Evolutionary conservation across 2,329 filamentous ascomycete genomes (phyloP).

Genomic region (Kalaharituber pfeilii): DNA sequence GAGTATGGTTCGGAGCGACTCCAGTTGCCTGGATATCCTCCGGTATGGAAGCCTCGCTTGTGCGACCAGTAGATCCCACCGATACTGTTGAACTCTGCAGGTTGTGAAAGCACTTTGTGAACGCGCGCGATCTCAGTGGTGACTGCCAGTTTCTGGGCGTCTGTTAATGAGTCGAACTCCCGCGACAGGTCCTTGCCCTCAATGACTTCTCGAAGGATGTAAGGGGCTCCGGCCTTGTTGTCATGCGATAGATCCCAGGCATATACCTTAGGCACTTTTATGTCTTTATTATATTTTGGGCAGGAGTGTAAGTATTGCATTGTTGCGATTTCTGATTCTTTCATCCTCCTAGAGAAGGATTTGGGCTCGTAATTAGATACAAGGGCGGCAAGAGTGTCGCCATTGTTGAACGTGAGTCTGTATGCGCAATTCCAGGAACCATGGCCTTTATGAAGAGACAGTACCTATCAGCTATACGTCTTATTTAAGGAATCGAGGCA

Average conservation of each 20-base stretch:
- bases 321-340: constrained; percentile 18
- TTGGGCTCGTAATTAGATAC: constrained; percentile 17
- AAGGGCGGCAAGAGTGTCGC: constrained; percentile 17
- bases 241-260: constrained; percentile 16
- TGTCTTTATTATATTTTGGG: constrained; percentile 12
- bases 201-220: constrained; percentile 17
- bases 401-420: constrained; percentile 15
- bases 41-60: neutral
- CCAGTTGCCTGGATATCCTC: neutral
- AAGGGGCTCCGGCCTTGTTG: constrained; percentile 19
- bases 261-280: constrained; percentile 16
- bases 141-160: constrained; percentile 15
- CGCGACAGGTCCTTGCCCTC: constrained; percentile 17
- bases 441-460: constrained; percentile 16
- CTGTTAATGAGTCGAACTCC: constrained; percentile 14
- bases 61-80: constrained; percentile 14
- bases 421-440: constrained; percentile 19
- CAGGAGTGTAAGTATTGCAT: constrained; percentile 18
- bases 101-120: constrained; percentile 18
- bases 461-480: neutral
- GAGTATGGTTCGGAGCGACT: neutral
- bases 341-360: constrained; percentile 16
- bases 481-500: neutral
- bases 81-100: constrained; percentile 17
- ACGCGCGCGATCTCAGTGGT: constrained; percentile 16